A percentile compares a stretch with the other conserved stretches of the same genome.
Evolutionary conservation across 306 rosid species (phyloP).

Genomic region (Vigna reflexopilosa): DNA sequence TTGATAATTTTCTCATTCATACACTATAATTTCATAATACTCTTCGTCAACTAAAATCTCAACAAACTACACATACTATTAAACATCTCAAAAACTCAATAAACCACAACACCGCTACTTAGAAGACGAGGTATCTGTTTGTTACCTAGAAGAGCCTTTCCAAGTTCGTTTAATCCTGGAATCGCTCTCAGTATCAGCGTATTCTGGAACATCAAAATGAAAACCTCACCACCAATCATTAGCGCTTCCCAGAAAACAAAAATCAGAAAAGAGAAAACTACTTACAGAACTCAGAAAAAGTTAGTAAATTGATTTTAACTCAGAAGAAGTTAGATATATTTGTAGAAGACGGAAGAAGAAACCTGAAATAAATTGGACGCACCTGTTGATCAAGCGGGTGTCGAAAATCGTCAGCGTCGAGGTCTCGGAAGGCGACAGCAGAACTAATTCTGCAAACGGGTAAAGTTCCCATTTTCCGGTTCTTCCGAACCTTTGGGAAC

Average conservation of each 20-base stretch:
- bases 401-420: constrained; percentile 95
- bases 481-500: constrained; percentile 44
- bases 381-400: constrained; percentile 96
- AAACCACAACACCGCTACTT: background rate
- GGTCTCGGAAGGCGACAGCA: constrained; percentile 70
- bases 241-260: background rate
- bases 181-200: constrained; percentile 90
- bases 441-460: constrained; percentile 67
- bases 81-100: background rate
- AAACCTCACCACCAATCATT: constrained; percentile 31
- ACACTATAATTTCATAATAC: no score
- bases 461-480: constrained; percentile 15
- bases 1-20: no score
- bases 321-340: no score
- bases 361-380: background rate
- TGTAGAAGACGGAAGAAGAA: background rate
- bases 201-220: constrained; percentile 59
- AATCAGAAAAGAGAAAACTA: constrained; percentile 14
- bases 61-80: background rate
- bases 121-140: background rate
- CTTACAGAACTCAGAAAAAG: no score
- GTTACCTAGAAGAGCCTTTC: constrained; percentile 80
- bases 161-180: constrained; percentile 86
- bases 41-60: no score
- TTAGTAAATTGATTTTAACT: no score